These are phyloP conservation scores for Saturnispora silvae DNA, from an alignment of 805 yeast genomes.

Conservation along the genomic window DNA sequence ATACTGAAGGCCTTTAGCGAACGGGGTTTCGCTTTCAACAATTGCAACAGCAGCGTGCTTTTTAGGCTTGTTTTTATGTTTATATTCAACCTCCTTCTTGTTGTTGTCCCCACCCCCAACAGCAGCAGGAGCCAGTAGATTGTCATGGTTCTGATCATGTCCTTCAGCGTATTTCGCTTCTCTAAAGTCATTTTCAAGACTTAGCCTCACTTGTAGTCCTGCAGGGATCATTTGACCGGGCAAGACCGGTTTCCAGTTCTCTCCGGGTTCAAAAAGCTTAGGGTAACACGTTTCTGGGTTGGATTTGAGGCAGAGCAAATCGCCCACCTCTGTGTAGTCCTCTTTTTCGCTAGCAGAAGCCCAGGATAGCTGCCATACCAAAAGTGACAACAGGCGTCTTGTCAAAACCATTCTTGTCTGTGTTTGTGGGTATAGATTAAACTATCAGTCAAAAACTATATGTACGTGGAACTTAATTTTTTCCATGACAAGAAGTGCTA, in stretches of 20 bases:
- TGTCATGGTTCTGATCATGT: not conserved
- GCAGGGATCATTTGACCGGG: slow-evolving; percentile 72
- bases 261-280: slow-evolving; percentile 46
- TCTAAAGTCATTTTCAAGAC: slow-evolving; percentile 57
- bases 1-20: slow-evolving; percentile 5
- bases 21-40: slow-evolving; percentile 1
- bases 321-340: slow-evolving; percentile 4
- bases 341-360: not conserved
- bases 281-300: slow-evolving; percentile 52
- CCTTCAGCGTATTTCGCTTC: slow-evolving; percentile 59
- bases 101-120: too few species aligned
- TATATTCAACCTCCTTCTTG: not conserved
- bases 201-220: slow-evolving; percentile 68
- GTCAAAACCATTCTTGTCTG: too few species aligned
- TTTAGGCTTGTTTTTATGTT: not conserved
- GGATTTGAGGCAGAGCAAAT: slow-evolving; percentile 31
- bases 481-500: too few species aligned
- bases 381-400: too few species aligned
- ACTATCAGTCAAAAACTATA: too few species aligned
- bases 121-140: not conserved
- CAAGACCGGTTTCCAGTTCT: slow-evolving; percentile 58
- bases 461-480: too few species aligned
- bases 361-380: too few species aligned
- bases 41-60: not conserved
- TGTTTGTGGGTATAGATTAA: too few species aligned